Percentiles rank a stretch among this genome's conserved stretches.
These are phyloP conservation scores for Iris macrosiphon DNA, from an alignment of 106 monocot species.

Conservation along the genomic window DNA sequence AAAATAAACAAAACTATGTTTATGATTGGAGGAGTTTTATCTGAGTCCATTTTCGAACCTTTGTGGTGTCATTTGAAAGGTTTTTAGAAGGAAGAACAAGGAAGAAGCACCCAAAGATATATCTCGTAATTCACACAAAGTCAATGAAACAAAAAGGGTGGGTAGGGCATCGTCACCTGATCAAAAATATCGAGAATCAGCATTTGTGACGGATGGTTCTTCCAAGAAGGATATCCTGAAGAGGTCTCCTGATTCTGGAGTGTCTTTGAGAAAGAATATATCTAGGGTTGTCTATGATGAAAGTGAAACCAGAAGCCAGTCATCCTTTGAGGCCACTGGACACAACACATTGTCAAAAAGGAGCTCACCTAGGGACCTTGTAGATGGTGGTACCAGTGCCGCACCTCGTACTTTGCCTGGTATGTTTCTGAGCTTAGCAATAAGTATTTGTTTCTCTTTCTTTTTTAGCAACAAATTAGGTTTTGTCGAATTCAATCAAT, in stretches of 20 bases:
- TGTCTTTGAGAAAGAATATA: constrained; percentile 26
- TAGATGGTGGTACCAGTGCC: constrained; percentile 16
- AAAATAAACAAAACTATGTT: too few species aligned
- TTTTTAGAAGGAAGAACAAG: constrained; percentile 63
- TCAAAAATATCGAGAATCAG: constrained; percentile 26
- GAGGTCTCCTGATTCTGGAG: constrained; percentile 21
- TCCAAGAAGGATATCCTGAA: constrained; percentile 30
- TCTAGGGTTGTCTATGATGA: constrained; percentile 12
- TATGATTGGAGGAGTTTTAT: too few species aligned
- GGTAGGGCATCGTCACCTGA: constrained; percentile 25
- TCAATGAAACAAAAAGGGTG: constrained; percentile 35
- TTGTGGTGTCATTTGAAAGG: constrained; percentile 24
- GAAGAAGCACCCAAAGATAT: constrained; percentile 48
- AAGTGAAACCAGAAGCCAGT: constrained; percentile 14
- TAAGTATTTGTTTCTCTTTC: neutral
- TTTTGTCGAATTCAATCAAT: neutral
- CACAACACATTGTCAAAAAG: constrained; percentile 13
- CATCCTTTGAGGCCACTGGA: constrained; percentile 23
- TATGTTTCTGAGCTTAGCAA: constrained; percentile 6
- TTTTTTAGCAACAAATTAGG: too few species aligned
- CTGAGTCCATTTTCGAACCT: too few species aligned
- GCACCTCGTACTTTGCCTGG: constrained; percentile 56
- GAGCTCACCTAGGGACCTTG: constrained; percentile 27
- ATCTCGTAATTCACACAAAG: constrained; percentile 31
- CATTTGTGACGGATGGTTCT: constrained; percentile 15